Conservation (phyloP, 352 stramenopile species). For the Phytophthora megakarya region DNA sequence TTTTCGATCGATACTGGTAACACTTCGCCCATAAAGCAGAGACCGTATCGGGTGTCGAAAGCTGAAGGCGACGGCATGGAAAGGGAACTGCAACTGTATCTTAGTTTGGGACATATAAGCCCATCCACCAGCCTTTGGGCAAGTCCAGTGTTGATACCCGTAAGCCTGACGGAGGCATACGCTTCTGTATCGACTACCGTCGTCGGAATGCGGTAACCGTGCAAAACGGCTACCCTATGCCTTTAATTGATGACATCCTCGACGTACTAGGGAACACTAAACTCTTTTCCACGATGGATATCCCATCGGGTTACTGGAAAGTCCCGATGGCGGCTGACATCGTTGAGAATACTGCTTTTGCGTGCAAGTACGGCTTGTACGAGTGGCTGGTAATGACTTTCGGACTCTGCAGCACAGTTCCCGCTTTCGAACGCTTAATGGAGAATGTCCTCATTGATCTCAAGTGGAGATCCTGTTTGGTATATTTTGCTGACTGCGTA, state of each 20-base stretch:
- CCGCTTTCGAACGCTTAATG: constrained; percentile 2
- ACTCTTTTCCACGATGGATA: not conserved
- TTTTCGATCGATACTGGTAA: constrained; percentile 8
- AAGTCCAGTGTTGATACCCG: no score
- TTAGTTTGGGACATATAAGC: no score
- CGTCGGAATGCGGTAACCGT: not conserved
- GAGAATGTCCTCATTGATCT: not conserved
- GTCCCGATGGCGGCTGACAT: not conserved
- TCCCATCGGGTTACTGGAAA: no score
- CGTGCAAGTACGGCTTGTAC: not conserved
- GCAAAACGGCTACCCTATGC: not conserved
- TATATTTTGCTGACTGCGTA: not conserved
- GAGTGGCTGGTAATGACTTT: constrained; percentile 15
- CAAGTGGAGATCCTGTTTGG: not conserved
- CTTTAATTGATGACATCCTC: not conserved
- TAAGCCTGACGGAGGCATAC: no score
- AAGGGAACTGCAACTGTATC: no score
- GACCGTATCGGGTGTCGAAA: no score
- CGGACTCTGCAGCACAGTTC: constrained; percentile 1
- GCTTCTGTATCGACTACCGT: not conserved
- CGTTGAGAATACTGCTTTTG: not conserved
- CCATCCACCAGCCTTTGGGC: no score
- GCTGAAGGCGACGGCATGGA: no score
- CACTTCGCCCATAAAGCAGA: no score
- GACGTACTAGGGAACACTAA: not conserved